Evolutionary conservation across 208 protist genomes (phyloP).

Genomic region (Trypanosoma melophagium): DNA sequence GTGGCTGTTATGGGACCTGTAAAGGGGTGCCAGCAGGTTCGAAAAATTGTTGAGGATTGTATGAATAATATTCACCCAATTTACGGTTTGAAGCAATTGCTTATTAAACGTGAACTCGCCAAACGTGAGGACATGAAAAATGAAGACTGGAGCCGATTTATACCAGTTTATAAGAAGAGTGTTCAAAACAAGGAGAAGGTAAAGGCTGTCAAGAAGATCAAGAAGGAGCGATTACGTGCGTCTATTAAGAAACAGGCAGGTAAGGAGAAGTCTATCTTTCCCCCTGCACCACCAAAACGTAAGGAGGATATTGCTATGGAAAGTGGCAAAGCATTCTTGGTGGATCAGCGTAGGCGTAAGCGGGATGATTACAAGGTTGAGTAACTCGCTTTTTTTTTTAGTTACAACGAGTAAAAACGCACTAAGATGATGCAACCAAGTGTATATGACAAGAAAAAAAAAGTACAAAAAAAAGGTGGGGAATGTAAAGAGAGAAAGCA

Average conservation of each 20-base stretch:
- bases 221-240: conserved; percentile 77
- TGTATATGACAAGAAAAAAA: neutral
- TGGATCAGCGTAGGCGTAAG: conserved; percentile 35
- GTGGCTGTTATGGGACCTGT: conserved; percentile 96
- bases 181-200: conserved; percentile 89
- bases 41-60: conserved; percentile 98
- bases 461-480: conserved; percentile 8
- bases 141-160: conserved; percentile 98
- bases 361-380: conserved; percentile 76
- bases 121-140: conserved; percentile 96
- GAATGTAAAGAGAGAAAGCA: conserved; percentile 9
- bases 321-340: conserved; percentile 87
- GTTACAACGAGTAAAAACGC: conserved; percentile 3
- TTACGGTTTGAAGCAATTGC: conserved; percentile 99
- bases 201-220: conserved; percentile 83
- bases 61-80: conserved; percentile 99
- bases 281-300: conserved; percentile 83
- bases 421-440: no score
- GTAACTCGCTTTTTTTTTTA: neutral
- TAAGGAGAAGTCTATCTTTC: conserved; percentile 87
- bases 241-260: conserved; percentile 58
- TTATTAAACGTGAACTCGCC: conserved; percentile 98
- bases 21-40: conserved; percentile 95
- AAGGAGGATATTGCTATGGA: conserved; percentile 92
- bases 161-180: conserved; percentile 96